These are phyloP conservation scores for Bonia amplexicaulis DNA, from an alignment of 176 grass and related monocot species.

Conservation along the genomic window DNA sequence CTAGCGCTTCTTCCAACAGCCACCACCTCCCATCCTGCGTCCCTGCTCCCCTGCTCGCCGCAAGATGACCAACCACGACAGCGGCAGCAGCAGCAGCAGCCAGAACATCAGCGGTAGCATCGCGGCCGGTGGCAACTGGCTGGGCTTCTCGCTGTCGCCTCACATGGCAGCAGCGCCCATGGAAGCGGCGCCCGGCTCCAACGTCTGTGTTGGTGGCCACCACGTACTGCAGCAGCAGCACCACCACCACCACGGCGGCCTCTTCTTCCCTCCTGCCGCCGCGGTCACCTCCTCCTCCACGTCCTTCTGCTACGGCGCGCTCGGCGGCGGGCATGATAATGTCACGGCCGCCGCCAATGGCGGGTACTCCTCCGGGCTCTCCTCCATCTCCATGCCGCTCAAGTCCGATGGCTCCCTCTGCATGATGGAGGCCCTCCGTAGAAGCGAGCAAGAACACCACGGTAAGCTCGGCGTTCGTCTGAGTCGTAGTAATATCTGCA, in stretches of 20 bases:
- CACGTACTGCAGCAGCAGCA: conserved; percentile 32
- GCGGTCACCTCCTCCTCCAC: conserved; percentile 27
- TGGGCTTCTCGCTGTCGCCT: conserved; percentile 86
- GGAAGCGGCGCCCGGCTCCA: conserved; percentile 22
- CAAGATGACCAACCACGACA: conserved; percentile 55
- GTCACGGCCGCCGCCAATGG: background rate
- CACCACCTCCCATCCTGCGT: background rate
- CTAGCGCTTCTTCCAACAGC: conserved; percentile 32
- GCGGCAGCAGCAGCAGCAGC: conserved; percentile 31
- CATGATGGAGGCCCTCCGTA: conserved; percentile 63
- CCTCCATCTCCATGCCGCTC: conserved; percentile 74
- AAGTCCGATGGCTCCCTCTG: conserved; percentile 87
- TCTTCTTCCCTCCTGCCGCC: conserved; percentile 37
- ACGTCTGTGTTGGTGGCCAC: background rate
- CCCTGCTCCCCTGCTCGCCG: background rate
- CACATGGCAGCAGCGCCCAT: conserved; percentile 44
- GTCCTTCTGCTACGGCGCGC: conserved; percentile 32
- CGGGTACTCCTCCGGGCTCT: conserved; percentile 63
- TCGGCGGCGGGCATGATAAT: conserved; percentile 28
- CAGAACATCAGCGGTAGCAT: conserved; percentile 43
- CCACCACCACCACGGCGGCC: background rate
- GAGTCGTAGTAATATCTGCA: background rate
- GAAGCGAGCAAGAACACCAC: conserved; percentile 53
- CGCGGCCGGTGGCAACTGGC: conserved; percentile 51
- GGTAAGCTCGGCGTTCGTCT: conserved; percentile 18